Evolutionary conservation across 2,329 filamentous ascomycete species (phyloP).

Genomic region (Aspergillus ruber): DNA sequence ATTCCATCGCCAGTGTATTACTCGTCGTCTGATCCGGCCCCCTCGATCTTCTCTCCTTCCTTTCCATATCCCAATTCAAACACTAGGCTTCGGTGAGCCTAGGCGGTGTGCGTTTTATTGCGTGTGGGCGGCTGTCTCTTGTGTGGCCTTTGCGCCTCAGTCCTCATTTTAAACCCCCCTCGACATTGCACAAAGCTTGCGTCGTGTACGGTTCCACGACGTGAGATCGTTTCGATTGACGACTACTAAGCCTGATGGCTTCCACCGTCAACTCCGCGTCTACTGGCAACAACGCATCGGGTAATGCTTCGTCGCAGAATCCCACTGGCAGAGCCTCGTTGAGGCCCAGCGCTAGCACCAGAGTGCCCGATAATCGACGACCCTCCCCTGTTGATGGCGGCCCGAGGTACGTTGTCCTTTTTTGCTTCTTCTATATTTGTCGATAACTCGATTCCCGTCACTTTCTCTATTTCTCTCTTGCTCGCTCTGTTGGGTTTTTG

Average conservation of each 20-base stretch:
- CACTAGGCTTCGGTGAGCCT: background rate
- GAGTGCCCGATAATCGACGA: conserved; percentile 47
- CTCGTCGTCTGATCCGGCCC: background rate
- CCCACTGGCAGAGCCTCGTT: conserved; percentile 38
- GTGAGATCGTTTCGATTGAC: conserved; percentile 25
- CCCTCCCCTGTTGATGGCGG: conserved; percentile 51
- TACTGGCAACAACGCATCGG: conserved; percentile 30
- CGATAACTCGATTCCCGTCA: background rate
- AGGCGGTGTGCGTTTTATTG: conserved; percentile 1
- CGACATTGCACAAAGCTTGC: conserved; percentile 21
- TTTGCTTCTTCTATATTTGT: conserved; percentile 6
- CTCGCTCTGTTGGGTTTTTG: background rate
- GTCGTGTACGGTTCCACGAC: conserved; percentile 31
- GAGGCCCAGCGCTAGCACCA: conserved; percentile 46
- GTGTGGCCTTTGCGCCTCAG: conserved; percentile 7
- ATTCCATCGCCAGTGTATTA: background rate
- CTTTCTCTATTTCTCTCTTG: background rate
- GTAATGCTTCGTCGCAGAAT: conserved; percentile 34
- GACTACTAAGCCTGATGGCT: conserved; percentile 31
- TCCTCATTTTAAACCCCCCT: conserved; percentile 8
- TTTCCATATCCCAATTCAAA: background rate
- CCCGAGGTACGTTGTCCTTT: conserved; percentile 45
- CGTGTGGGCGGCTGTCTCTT: background rate
- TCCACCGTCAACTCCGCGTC: conserved; percentile 33
- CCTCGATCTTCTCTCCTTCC: background rate